These are phyloP conservation scores for Aspergillus biplanus DNA, from an alignment of 495 filamentous ascomycete species.

Conservation along the genomic window DNA sequence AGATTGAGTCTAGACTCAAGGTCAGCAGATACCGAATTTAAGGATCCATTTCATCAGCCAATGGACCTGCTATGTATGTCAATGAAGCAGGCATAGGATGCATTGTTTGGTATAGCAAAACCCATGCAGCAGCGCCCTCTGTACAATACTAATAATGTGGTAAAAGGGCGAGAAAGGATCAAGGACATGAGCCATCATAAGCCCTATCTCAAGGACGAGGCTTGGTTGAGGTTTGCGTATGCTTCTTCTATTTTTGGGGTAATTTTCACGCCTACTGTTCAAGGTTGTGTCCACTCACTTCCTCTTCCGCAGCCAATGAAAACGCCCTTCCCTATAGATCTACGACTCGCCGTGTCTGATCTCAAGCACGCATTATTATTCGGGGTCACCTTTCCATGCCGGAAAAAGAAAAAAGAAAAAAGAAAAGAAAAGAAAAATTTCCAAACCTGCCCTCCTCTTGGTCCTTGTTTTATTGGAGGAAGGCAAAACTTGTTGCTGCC, in stretches of 20 bases:
- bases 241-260: conserved; percentile 28
- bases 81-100: background rate
- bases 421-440: too few species aligned
- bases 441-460: too few species aligned
- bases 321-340: conserved; percentile 4
- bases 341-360: background rate
- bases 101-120: too few species aligned
- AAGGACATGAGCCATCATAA: background rate
- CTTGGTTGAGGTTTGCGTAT: conserved; percentile 30
- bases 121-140: background rate
- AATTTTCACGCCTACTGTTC: conserved; percentile 19
- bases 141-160: background rate
- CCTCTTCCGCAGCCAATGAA: conserved; percentile 12
- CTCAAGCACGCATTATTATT: background rate
- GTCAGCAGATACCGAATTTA: conserved; percentile 1
- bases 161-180: background rate
- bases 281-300: conserved; percentile 6
- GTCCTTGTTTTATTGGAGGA: too few species aligned
- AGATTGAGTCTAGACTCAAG: conserved; percentile 12
- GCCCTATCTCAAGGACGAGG: background rate
- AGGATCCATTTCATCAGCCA: conserved; percentile 6
- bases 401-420: too few species aligned
- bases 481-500: too few species aligned
- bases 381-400: too few species aligned
- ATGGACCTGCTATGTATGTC: background rate